Percentiles rank a stretch among this genome's conserved stretches.
Evolutionary conservation across 306 rosid species (phyloP).

Genomic region (Rosa multiflora): DNA sequence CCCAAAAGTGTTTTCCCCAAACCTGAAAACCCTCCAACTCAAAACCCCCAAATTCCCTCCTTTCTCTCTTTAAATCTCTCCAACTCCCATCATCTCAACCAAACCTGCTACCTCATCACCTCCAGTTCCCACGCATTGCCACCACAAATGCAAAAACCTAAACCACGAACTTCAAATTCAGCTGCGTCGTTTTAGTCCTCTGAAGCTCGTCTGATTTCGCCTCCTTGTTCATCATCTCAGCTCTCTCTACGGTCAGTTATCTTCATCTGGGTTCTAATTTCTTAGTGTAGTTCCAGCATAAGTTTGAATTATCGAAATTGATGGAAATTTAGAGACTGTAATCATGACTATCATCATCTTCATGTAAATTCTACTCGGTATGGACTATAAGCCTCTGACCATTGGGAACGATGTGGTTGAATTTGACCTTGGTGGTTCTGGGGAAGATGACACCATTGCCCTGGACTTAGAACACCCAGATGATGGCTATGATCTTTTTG

Average conservation of each 20-base stretch:
- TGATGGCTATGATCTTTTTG: slow-evolving; percentile 15
- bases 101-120: not conserved
- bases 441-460: slow-evolving; percentile 18
- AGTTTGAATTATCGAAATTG: not conserved
- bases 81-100: not conserved
- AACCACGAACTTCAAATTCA: not conserved
- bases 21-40: not conserved
- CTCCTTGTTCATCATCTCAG: not conserved
- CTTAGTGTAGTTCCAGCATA: no score
- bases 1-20: slow-evolving; percentile 16
- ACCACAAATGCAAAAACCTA: not conserved
- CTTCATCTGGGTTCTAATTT: not conserved
- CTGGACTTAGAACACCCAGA: slow-evolving; percentile 22
- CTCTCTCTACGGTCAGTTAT: not conserved
- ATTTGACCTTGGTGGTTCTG: slow-evolving; percentile 27
- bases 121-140: not conserved
- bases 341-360: not conserved
- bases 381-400: slow-evolving; percentile 34
- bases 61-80: not conserved
- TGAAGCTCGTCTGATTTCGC: slow-evolving; percentile 5
- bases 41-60: slow-evolving; percentile 12
- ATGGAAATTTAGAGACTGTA: not conserved
- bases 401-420: slow-evolving; percentile 24
- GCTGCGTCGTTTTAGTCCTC: not conserved
- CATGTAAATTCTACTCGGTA: not conserved